phyloP scores from a whole-genome alignment of 345 rosid genomes.

The Syzygium aqueum region DNA sequence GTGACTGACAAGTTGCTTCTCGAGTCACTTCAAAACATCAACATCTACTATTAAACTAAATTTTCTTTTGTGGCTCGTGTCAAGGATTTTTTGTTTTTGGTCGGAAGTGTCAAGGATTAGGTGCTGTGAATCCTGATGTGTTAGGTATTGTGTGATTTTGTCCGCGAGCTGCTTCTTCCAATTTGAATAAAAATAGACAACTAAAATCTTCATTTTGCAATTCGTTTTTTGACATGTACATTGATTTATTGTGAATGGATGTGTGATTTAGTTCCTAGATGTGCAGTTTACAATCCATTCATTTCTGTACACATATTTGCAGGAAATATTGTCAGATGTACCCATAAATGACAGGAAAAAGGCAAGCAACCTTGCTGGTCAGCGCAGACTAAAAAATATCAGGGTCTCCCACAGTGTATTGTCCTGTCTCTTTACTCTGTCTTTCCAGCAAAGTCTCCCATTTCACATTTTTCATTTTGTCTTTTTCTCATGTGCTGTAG shows the following conservation, averaged over 20 bases:
- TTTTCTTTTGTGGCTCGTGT: background rate
- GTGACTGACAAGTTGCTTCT: background rate
- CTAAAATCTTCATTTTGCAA: background rate
- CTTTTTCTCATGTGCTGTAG: constrained; percentile 24
- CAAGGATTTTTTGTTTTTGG: background rate
- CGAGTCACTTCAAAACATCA: background rate
- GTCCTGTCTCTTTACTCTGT: background rate
- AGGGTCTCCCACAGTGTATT: constrained; percentile 63
- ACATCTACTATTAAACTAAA: background rate
- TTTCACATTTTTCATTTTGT: constrained; percentile 1
- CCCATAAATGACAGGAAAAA: constrained; percentile 67
- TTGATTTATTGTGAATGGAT: background rate
- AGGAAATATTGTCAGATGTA: constrained; percentile 91
- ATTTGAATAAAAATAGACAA: background rate
- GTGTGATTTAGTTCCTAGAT: background rate
- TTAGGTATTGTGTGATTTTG: background rate
- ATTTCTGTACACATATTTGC: constrained; percentile 5
- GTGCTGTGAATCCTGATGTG: background rate
- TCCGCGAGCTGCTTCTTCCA: background rate
- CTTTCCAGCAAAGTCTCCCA: background rate
- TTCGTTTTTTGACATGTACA: background rate
- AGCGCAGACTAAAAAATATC: constrained; percentile 45
- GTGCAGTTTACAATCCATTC: background rate
- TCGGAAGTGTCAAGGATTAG: background rate
- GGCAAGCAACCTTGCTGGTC: constrained; percentile 23